Base-by-base conservation (phyloP, 495 filamentous ascomycete species). In the Xylaria palmicola region DNA sequence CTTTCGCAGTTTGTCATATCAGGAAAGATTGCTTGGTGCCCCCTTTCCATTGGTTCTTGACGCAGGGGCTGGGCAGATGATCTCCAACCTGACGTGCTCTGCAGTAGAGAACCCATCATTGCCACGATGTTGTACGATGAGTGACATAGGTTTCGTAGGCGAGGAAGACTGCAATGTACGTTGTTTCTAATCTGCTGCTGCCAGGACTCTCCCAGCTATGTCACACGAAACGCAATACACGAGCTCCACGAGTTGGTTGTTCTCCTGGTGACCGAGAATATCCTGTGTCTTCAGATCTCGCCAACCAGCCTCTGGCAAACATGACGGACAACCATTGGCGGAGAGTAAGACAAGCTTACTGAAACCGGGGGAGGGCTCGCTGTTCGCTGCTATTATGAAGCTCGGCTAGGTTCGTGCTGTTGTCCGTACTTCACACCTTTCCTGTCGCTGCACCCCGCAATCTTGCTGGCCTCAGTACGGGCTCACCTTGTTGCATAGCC, bases 71-170 rank as follows among this genome's bases (percentile, higher is more conserved):
- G 22, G 27, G 40, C 55, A 22, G 59, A 55, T 40, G 41, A 61
- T 61, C 40, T n/a, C 49, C 30, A 39, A 54, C 29, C 56, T 55
- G 22, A 54, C 41, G 40, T 0, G 13, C 49, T 61, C 20, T 55
- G 40, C 49, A 36, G 37, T 36, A 55, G 51, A 51, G 27, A 60
- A 4, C 34, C 40, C 40, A 55, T 55, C 50, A 47, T 61, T 24
- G 40, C 55, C 59, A 55, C 50, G 59, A 61, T 61, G 50, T 47
- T 61, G 59, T 61, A 61, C 59, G 40, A 55, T 55, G 59, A 30
- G 47, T 55, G 59, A 48, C 59, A 45, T 47, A 45, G 40, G 30
- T 26, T 24, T 53, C 20, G 20, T 44, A 36, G 48, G 30, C 40
- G 49, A 55, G 59, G 7, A 61, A 30, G 34, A 50, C 44, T 58